phyloP scores from a whole-genome alignment of 257 asterid genomes.

The Phtheirospermum japonicum region DNA sequence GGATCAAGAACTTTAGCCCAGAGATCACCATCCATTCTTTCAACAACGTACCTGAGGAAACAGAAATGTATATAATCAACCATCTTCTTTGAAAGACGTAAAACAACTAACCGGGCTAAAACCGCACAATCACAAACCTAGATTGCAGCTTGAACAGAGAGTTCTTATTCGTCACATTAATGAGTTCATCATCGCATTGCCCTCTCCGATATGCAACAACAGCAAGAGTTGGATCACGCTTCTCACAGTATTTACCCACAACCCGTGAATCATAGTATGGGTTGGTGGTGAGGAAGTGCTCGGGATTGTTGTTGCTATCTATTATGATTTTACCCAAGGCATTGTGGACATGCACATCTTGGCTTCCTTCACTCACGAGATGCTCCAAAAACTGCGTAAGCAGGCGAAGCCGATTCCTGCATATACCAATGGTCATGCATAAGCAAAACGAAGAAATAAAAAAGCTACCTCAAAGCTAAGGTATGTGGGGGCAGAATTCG shows the following conservation, averaged over 20 bases:
- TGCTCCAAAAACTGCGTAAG: slow-evolving; percentile 96
- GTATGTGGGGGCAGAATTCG: slow-evolving; percentile 1
- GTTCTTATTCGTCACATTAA: slow-evolving; percentile 85
- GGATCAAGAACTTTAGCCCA: slow-evolving; percentile 92
- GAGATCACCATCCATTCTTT: slow-evolving; percentile 93
- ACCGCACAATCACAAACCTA: slow-evolving; percentile 51
- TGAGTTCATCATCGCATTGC: slow-evolving; percentile 92
- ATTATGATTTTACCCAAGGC: slow-evolving; percentile 95
- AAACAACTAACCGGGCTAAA: slow-evolving; percentile 21
- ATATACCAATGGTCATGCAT: slow-evolving; percentile 17
- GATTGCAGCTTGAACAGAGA: slow-evolving; percentile 92
- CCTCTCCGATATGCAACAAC: slow-evolving; percentile 96
- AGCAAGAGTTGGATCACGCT: slow-evolving; percentile 98
- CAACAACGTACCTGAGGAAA: slow-evolving; percentile 80
- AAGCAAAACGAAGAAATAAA: slow-evolving; percentile 21
- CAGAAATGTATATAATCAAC: neutral
- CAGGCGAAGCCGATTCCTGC: slow-evolving; percentile 90
- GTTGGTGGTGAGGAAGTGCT: slow-evolving; percentile 93
- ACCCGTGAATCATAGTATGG: slow-evolving; percentile 92
- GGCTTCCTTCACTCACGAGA: slow-evolving; percentile 99
- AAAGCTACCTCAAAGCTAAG: slow-evolving; percentile 11
- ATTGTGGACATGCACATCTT: slow-evolving; percentile 96
- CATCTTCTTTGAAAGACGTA: slow-evolving; percentile 12
- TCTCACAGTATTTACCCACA: slow-evolving; percentile 95
- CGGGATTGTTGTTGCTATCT: slow-evolving; percentile 97